These are phyloP conservation scores for Beauveria sp. DNA, from an alignment of 2,329 filamentous ascomycete genomes.

Conservation along the genomic window DNA sequence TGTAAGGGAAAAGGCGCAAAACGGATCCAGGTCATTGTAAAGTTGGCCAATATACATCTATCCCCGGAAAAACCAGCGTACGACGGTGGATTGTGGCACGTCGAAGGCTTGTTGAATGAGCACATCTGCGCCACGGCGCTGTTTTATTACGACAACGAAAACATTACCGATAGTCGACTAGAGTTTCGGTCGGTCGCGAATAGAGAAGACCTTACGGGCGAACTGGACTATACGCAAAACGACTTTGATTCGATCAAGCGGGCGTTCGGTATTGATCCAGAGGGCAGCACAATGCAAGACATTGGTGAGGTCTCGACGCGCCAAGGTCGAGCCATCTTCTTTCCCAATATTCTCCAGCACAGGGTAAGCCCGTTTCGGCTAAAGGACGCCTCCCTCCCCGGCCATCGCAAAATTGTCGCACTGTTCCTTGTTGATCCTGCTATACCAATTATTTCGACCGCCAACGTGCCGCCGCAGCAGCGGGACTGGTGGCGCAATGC, in stretches of 20 bases:
- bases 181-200: slow-evolving; percentile 39
- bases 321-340: slow-evolving; percentile 43
- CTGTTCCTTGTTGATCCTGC: slow-evolving; percentile 55
- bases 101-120: slow-evolving; percentile 54
- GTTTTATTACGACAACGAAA: slow-evolving; percentile 54
- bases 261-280: slow-evolving; percentile 26
- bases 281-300: slow-evolving; percentile 21
- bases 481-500: slow-evolving; percentile 24
- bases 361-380: slow-evolving; percentile 44
- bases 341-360: slow-evolving; percentile 49
- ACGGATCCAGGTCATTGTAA: slow-evolving; percentile 54
- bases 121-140: slow-evolving; percentile 56
- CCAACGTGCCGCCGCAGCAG: slow-evolving; percentile 37
- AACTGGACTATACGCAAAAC: slow-evolving; percentile 24
- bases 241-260: slow-evolving; percentile 26
- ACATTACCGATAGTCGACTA: slow-evolving; percentile 46
- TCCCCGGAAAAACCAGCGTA: slow-evolving; percentile 50
- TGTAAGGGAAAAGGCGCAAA: slow-evolving; percentile 14
- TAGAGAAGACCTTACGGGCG: slow-evolving; percentile 18
- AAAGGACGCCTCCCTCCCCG: slow-evolving; percentile 41
- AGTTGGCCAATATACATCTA: slow-evolving; percentile 54
- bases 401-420: slow-evolving; percentile 52
- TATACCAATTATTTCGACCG: slow-evolving; percentile 33
- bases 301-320: slow-evolving; percentile 41
- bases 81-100: slow-evolving; percentile 45